Percentiles rank a stretch among this genome's conserved stretches.
phyloP scores from a whole-genome alignment of 108 stramenopile species.

The Pseudonitzschia pungens region DNA sequence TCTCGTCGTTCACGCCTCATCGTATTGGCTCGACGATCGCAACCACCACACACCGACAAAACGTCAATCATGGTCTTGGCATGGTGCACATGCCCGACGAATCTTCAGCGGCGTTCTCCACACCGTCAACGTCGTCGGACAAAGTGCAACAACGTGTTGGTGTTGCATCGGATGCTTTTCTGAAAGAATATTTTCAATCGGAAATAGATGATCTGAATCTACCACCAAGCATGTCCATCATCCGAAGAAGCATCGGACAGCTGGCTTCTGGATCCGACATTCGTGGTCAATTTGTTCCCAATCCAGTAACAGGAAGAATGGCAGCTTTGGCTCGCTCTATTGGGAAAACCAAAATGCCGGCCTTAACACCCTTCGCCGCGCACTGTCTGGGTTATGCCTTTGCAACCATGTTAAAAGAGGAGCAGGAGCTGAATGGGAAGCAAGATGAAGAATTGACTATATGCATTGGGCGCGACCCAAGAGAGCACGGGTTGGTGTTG shows the following conservation, averaged over 20 bases:
- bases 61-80: not conserved
- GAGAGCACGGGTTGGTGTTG: slow-evolving; percentile 60
- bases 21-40: not conserved
- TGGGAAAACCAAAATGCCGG: slow-evolving; percentile 10
- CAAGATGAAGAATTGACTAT: slow-evolving; percentile 37
- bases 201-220: slow-evolving; percentile 65
- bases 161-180: slow-evolving; percentile 23
- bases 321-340: slow-evolving; percentile 48
- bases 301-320: slow-evolving; percentile 44
- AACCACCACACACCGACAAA: not conserved
- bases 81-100: not conserved
- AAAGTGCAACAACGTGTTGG: not conserved
- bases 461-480: slow-evolving; percentile 75
- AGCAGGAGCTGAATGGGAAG: not conserved
- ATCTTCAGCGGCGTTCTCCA: not conserved
- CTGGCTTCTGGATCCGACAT: slow-evolving; percentile 69
- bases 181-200: slow-evolving; percentile 19
- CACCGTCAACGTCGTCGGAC: not conserved
- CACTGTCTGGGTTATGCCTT: slow-evolving; percentile 72
- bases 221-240: slow-evolving; percentile 57
- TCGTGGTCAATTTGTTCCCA: slow-evolving; percentile 60
- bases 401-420: slow-evolving; percentile 36
- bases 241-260: slow-evolving; percentile 39
- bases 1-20: not conserved
- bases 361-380: slow-evolving; percentile 77